Base-by-base conservation (phyloP, 2,329 filamentous ascomycete species). In the Rutstroemia sp. region DNA sequence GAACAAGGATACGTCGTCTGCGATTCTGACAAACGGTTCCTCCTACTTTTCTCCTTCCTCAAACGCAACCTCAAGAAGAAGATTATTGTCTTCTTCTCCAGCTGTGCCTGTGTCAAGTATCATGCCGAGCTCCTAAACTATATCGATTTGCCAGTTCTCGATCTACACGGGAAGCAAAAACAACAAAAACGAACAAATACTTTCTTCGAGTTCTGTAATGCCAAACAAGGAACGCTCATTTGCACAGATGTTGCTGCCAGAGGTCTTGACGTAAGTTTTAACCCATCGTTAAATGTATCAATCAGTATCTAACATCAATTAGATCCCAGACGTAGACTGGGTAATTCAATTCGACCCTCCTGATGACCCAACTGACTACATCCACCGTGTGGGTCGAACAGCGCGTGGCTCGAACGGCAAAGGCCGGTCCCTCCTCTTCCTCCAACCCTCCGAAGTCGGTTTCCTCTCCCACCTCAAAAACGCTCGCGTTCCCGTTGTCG, bases 141-240 rank as follows among this genome's bases (percentile, higher is more conserved):
- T 75, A 96, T 97, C 67, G 94, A 97, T 72, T 80, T 96, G 42
- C 91, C 88, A 5, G 89, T 95, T 2, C 79, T 95, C 45, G 87
- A 89, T 64, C 78, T 95, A 7, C 89, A 95, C 72, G 94, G 91
- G 64, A 96, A 99, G 75, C 90, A 96, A 74, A 99, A 99, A 75
- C 94, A 99, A 73, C 91, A 96, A 73, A 96, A 96, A 73, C 88
- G 94, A n/a, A 99, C 94, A 23, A 95, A 95, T 70, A 96, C 91
- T 0, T 99, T 99, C 72, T 99, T 97, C 72, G 92, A 97, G 71
- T 99, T 99, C 71, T 86, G 83, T 68, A 91, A 92, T 67, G 87
- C 92, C 17, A 85, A 84, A 63, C 83, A 88, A 63, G 94, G 92
- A 23, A 95, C 89, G 0, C 74, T 99, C 54, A 94, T 99, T 64